Evolutionary conservation across 2,329 filamentous ascomycete genomes (phyloP).

Genomic region (Venturia nashicola): DNA sequence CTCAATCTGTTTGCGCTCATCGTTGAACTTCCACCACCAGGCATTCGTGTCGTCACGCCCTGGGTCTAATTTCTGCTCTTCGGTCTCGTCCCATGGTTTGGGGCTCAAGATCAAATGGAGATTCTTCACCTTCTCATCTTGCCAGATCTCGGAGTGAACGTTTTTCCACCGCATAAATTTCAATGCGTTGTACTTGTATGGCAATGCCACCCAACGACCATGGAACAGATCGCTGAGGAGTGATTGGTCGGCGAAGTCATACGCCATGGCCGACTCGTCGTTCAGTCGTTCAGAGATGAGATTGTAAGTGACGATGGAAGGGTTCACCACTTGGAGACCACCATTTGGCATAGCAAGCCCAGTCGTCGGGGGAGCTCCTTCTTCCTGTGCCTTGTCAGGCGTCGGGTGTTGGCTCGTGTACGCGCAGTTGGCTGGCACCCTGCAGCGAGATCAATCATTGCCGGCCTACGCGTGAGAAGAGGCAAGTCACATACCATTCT

Average conservation of each 20-base stretch:
- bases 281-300: constrained; percentile 37
- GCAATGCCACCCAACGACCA: constrained; percentile 45
- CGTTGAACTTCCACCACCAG: constrained; percentile 47
- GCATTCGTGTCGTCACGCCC: constrained; percentile 36
- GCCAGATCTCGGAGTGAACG: constrained; percentile 48
- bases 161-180: constrained; percentile 45
- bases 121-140: constrained; percentile 48
- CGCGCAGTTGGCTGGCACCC: constrained; percentile 47
- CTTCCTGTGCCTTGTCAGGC: constrained; percentile 38
- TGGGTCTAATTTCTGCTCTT: constrained; percentile 33
- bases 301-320: constrained; percentile 39
- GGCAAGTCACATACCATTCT: constrained; percentile 42
- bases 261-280: constrained; percentile 32
- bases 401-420: constrained; percentile 44
- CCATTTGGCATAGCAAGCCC: constrained; percentile 49
- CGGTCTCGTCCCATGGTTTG: constrained; percentile 50
- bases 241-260: constrained; percentile 50
- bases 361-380: constrained; percentile 35
- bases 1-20: constrained; percentile 36
- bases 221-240: constrained; percentile 45
- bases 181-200: constrained; percentile 50
- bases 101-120: constrained; percentile 50
- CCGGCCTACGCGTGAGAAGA: neutral
- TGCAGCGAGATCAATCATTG: constrained; percentile 11
- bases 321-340: constrained; percentile 49